Conservation (phyloP, 441 rosid genomes). For the Breynia disticha region DNA sequence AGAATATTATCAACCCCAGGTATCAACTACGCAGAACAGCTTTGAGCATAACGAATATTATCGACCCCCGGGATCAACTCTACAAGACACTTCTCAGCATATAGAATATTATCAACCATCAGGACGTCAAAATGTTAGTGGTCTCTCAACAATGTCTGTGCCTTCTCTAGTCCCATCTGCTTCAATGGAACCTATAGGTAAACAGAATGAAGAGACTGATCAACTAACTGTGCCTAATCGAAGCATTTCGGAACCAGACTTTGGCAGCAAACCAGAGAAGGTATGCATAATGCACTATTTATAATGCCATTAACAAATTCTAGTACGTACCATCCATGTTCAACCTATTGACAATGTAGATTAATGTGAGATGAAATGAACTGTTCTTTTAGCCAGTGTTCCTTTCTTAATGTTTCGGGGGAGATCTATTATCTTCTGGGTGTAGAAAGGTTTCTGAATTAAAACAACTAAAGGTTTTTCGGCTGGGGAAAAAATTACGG, state of each 20-base stretch:
- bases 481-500: too few relatives aligned
- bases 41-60: constrained; percentile 36
- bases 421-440: too few relatives aligned
- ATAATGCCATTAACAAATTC: background rate
- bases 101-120: constrained; percentile 39
- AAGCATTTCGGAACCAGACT: constrained; percentile 94
- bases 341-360: too few relatives aligned
- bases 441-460: too few relatives aligned
- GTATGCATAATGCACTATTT: constrained; percentile 22
- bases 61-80: too few relatives aligned
- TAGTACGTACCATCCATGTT: background rate
- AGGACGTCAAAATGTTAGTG: constrained; percentile 47
- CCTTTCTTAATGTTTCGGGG: too few relatives aligned
- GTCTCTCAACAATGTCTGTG: constrained; percentile 84
- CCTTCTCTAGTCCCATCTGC: constrained; percentile 71
- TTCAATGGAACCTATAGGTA: constrained; percentile 72
- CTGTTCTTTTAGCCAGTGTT: too few relatives aligned
- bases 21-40: constrained; percentile 33
- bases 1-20: too few relatives aligned
- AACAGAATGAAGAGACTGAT: constrained; percentile 47
- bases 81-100: constrained; percentile 35
- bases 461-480: too few relatives aligned
- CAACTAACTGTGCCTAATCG: constrained; percentile 57
- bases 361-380: too few relatives aligned
- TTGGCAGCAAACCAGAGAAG: constrained; percentile 88